phyloP scores from a whole-genome alignment of 2,329 filamentous ascomycete species.

The Ciborinia camelliae region DNA sequence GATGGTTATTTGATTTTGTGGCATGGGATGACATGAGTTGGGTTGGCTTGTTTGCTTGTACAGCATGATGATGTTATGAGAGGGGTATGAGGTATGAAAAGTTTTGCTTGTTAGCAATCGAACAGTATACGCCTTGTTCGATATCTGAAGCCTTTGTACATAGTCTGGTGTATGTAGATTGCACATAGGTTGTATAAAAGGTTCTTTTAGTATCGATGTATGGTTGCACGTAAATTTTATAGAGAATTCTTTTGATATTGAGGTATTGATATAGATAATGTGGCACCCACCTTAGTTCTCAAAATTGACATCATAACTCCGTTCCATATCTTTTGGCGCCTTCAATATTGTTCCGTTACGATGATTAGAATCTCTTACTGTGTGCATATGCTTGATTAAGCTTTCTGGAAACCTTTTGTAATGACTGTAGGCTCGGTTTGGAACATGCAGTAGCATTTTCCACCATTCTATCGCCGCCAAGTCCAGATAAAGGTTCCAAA shows the following conservation, averaged over 20 bases:
- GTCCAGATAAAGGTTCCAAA: too few relatives aligned
- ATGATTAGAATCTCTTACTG: neutral
- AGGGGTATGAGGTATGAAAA: neutral
- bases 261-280: neutral
- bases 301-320: constrained; percentile 2
- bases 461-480: neutral
- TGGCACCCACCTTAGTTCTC: neutral
- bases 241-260: neutral
- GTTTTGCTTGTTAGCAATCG: neutral
- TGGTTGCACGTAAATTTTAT: too few relatives aligned
- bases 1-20: neutral
- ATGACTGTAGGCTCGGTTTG: neutral
- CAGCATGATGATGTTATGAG: neutral
- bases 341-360: neutral
- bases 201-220: neutral
- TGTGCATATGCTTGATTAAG: neutral
- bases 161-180: neutral
- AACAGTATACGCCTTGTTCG: neutral
- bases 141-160: neutral
- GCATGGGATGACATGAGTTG: neutral
- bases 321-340: neutral
- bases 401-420: neutral
- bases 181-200: neutral
- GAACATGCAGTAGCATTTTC: neutral
- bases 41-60: neutral